phyloP scores from a whole-genome alignment of 768 basidiomycete species.

The Imleria badia region DNA sequence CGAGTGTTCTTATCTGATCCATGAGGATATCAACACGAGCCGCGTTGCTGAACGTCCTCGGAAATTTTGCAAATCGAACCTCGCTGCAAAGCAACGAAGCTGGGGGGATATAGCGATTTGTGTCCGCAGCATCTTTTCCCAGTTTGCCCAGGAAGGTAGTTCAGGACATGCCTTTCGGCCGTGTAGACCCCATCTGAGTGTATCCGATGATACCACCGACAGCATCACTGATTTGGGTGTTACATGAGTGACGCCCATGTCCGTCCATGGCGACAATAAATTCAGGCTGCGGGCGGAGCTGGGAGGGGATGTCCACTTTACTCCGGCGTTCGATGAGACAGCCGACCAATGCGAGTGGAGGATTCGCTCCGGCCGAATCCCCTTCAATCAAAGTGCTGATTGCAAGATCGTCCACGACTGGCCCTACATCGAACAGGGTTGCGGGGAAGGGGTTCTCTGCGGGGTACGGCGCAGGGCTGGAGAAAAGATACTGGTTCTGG shows the following conservation, averaged over 20 bases:
- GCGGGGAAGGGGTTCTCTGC: conserved; percentile 63
- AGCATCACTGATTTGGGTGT: conserved; percentile 14
- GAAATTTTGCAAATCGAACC: conserved; percentile 34
- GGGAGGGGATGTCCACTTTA: background rate
- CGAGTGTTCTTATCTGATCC: conserved; percentile 35
- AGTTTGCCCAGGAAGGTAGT: conserved; percentile 39
- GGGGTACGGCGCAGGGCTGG: conserved; percentile 40
- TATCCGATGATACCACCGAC: conserved; percentile 2
- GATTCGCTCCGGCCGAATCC: conserved; percentile 72
- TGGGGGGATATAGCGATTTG: conserved; percentile 55
- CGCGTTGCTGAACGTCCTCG: conserved; percentile 32
- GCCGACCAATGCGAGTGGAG: conserved; percentile 57
- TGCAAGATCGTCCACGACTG: conserved; percentile 54
- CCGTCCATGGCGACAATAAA: conserved; percentile 19
- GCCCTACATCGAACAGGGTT: conserved; percentile 63
- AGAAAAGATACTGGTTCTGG: conserved; percentile 65
- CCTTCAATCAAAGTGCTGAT: conserved; percentile 57
- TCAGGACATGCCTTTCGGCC: conserved; percentile 33
- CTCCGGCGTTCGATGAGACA: conserved; percentile 51
- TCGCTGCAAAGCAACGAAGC: conserved; percentile 42
- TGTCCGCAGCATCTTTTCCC: conserved; percentile 41
- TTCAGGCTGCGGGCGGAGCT: conserved; percentile 16
- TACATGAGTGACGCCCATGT: conserved; percentile 10
- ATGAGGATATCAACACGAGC: conserved; percentile 35
- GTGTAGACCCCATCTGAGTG: conserved; percentile 31